These are phyloP conservation scores for Zelonia costaricensis DNA, from an alignment of 208 protist species.

Conservation along the genomic window DNA sequence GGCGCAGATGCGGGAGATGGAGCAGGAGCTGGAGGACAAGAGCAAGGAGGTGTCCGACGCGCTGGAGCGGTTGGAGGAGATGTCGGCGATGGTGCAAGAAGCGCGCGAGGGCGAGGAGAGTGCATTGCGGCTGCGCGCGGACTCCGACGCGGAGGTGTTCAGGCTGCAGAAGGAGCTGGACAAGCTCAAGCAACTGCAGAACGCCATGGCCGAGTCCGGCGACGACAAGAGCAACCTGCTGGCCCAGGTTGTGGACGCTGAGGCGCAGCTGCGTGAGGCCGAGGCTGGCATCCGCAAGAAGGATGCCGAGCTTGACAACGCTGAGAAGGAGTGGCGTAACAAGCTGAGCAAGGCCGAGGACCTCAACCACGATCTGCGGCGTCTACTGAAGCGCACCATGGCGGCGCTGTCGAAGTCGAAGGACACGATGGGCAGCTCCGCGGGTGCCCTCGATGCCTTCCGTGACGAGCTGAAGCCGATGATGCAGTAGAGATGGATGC, in stretches of 20 bases:
- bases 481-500: conserved; percentile 27
- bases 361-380: conserved; percentile 28
- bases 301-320: conserved; percentile 22
- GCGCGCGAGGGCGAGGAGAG: conserved; percentile 69
- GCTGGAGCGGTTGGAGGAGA: conserved; percentile 72
- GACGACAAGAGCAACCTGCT: conserved; percentile 30
- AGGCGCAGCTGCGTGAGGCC: conserved; percentile 29
- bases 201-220: conserved; percentile 9
- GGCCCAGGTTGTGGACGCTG: conserved; percentile 28
- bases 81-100: conserved; percentile 75
- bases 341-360: conserved; percentile 23
- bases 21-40: conserved; percentile 55
- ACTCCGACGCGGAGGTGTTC: conserved; percentile 78
- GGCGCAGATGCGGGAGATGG: conserved; percentile 56
- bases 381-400: conserved; percentile 36
- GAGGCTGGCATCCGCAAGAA: conserved; percentile 24
- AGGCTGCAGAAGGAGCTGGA: conserved; percentile 72
- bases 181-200: conserved; percentile 36
- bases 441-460: conserved; percentile 28
- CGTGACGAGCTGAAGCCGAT: conserved; percentile 38
- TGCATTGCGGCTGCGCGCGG: conserved; percentile 43
- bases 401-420: conserved; percentile 27
- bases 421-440: conserved; percentile 34
- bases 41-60: conserved; percentile 68
- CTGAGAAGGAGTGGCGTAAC: conserved; percentile 9